Conservation (phyloP, 495 filamentous ascomycete species). For the Penicillium antarcticum region DNA sequence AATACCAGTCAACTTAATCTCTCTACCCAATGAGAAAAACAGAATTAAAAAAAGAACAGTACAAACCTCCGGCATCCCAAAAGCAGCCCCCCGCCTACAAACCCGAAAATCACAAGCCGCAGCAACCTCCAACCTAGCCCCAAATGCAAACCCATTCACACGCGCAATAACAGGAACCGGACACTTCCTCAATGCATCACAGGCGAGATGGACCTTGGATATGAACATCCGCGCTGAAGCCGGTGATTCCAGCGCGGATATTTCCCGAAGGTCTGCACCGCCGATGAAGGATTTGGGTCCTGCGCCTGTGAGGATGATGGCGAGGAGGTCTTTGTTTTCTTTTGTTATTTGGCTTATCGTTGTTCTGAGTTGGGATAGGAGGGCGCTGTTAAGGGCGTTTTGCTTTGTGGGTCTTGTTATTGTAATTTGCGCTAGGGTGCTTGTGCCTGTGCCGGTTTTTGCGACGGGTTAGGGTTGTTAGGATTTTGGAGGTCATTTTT, state of each 20-base stretch:
- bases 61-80: conserved; percentile 26
- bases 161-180: conserved; percentile 21
- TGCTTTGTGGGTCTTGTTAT: conserved; percentile 22
- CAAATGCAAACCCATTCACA: conserved; percentile 23
- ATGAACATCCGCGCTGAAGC: conserved; percentile 16
- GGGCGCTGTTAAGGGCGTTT: conserved; percentile 20
- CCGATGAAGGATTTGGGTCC: conserved; percentile 22
- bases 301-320: conserved; percentile 19
- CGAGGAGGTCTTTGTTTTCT: conserved; percentile 12
- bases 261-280: conserved; percentile 22
- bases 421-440: conserved; percentile 19
- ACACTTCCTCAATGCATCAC: conserved; percentile 13
- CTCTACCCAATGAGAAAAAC: too few relatives aligned
- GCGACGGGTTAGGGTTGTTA: conserved; percentile 13
- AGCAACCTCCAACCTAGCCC: conserved; percentile 20
- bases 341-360: conserved; percentile 2
- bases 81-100: conserved; percentile 15
- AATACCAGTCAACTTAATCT: background rate
- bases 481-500: conserved; percentile 2
- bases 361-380: conserved; percentile 9
- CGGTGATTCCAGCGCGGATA: conserved; percentile 11
- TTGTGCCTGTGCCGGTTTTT: too few relatives aligned
- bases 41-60: background rate
- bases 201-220: conserved; percentile 14
- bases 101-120: conserved; percentile 23